Evolutionary conservation across 2,329 filamentous ascomycete genomes (phyloP), one percentile per base, ranked within the genome.

Genomic region (Colletotrichum abscissum): DNA sequence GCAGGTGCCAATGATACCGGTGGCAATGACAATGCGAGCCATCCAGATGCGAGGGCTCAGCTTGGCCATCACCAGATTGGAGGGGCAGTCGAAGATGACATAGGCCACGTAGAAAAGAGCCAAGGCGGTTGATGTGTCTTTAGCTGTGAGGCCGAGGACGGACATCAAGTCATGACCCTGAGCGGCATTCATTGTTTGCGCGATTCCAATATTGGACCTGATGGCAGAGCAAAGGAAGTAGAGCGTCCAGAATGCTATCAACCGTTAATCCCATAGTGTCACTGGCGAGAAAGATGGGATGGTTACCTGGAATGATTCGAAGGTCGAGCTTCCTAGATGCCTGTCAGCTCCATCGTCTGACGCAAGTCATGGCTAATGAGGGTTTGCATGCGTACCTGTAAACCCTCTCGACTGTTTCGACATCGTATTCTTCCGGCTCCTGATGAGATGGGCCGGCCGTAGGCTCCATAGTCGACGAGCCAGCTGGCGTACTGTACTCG

Each of bases 141-240:
- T 93, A 11, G 92, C 83, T 0, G 90, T 91, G 76, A 97, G 85
- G 73, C 91, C 80, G 63, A 98, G 88, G 49, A 93, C 88, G 2
- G 90, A 89, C 76, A 89, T 89, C n/a, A 98, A 90, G 79, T 97
- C 92, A 80, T 98, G 94, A 42, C 89, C 88, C 55, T 88, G 83
- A 22, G 88, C 83, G 35, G 83, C 83, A 83, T 98, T 98, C 95
- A 98, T 98, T 1, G 95, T 98, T 84, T 98, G 94, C n/a, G 95
- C 94, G 77, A 98, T 91, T 74, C 95, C 95, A 76, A 98, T 94
- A 83, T 97, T 98, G 78, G 94, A 97, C 65, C 95, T 92, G 78
- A 98, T 97, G 74, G 94, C 95, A 0, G 95, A 97, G 87, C 94
- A 97, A 76, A 98, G 89, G 80, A 98, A 98, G 85, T 98, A 98